phyloP scores from a whole-genome alignment of 768 basidiomycete genomes.

The Boletellus ananas region DNA sequence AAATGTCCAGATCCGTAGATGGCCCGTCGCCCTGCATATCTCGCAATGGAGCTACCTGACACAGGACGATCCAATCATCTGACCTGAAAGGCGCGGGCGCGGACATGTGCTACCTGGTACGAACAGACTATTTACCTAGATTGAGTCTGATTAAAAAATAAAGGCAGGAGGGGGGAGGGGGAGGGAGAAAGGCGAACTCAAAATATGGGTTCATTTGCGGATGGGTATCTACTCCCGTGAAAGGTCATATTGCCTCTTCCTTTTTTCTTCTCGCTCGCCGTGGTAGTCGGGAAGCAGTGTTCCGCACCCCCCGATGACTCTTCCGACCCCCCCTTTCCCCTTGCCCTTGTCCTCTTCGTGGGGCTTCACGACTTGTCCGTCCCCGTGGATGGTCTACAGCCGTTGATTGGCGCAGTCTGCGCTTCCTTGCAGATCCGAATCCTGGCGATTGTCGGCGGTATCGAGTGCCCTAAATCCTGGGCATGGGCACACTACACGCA shows the following conservation, averaged over 20 bases:
- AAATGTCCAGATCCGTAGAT: slow-evolving; percentile 10
- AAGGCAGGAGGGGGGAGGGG: background rate
- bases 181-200: background rate
- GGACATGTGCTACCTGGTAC: slow-evolving; percentile 8
- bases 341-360: no score
- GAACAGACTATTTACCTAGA: slow-evolving; percentile 11
- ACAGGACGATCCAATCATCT: no score
- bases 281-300: slow-evolving; percentile 20
- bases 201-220: background rate
- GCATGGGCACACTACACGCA: slow-evolving; percentile 7
- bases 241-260: slow-evolving; percentile 16
- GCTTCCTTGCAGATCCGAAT: slow-evolving; percentile 25
- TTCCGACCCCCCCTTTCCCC: background rate
- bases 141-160: slow-evolving; percentile 17
- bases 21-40: slow-evolving; percentile 5
- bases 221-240: slow-evolving; percentile 10
- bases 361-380: no score
- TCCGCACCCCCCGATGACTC: slow-evolving; percentile 14
- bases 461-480: slow-evolving; percentile 22
- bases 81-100: background rate
- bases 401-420: slow-evolving; percentile 19
- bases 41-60: background rate
- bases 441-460: slow-evolving; percentile 26
- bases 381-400: background rate
- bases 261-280: slow-evolving; percentile 8